phyloP scores from a whole-genome alignment of 2,329 filamentous ascomycete species.

The Byssochlamys sp. region DNA sequence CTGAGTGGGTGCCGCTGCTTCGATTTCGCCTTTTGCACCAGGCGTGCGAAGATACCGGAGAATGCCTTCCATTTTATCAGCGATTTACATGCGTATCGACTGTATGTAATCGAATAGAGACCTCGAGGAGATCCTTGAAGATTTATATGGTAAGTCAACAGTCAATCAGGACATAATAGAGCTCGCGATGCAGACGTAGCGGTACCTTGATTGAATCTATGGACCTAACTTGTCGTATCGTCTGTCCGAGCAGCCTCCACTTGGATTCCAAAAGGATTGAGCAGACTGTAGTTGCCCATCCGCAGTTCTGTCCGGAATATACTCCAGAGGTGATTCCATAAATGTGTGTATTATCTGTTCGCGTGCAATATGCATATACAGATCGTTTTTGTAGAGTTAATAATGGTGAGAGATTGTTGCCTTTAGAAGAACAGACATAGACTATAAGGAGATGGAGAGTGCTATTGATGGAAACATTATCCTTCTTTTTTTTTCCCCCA shows the following conservation, averaged over 20 bases:
- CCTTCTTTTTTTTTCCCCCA: too few relatives aligned
- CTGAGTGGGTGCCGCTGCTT: slow-evolving; percentile 1
- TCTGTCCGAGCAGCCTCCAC: background rate
- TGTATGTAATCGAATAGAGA: background rate
- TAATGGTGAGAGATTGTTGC: too few relatives aligned
- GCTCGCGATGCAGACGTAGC: too few relatives aligned
- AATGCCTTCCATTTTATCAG: background rate
- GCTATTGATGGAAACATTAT: too few relatives aligned
- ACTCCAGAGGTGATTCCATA: background rate
- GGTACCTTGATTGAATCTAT: background rate
- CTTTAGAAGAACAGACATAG: too few relatives aligned
- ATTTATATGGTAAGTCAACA: too few relatives aligned
- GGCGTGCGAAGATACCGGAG: background rate
- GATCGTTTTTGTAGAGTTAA: too few relatives aligned
- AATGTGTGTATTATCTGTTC: background rate
- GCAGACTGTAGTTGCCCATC: background rate
- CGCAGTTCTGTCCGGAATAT: background rate
- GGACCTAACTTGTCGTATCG: background rate
- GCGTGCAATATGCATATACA: background rate
- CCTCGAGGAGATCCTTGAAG: too few relatives aligned
- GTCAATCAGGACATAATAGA: too few relatives aligned
- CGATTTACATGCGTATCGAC: background rate
- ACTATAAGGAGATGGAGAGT: too few relatives aligned
- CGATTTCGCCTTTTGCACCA: background rate
- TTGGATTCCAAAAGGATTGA: background rate